Evolutionary conservation across 2,329 filamentous ascomycete genomes (phyloP), one percentile per base, ranked within the genome.

Genomic region (Parafenestella ontariensis): DNA sequence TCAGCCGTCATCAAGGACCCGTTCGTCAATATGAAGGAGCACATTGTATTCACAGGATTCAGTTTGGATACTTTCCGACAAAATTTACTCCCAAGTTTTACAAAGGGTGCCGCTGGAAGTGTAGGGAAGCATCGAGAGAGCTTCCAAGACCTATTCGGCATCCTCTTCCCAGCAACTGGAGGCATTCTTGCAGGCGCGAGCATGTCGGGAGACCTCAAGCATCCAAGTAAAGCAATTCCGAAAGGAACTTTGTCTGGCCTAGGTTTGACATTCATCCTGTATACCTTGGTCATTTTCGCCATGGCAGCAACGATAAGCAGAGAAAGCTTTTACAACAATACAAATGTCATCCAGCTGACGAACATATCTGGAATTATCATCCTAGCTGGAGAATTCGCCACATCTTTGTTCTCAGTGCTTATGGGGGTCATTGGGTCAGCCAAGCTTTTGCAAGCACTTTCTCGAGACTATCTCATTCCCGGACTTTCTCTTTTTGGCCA

Each of bases 401-500:
- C 90, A 1, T 89, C 89, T 1, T 87, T 93, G 66, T 96, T 96
- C 77, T 96, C 91, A 0, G 88, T 90, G 4, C 75, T 96, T 46
- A 96, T 96, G 89, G 92, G 92, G 3, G 84, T 96, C 34, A 91
- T 96, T 59, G 91, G 90, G 1, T 89, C 91, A 5, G 89, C 92
- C 24, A 96, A 95, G 71, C 83, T 96, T 11, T 83, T 96, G 24
- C 91, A 96, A 71, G 92, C 92, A 24, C 83, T 96, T 56, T 89
- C 90, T 2, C 82, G 90, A 71, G 92, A 96, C 70, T 87, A 86
- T 65, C 79, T 96, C 2, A 80, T 96, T 13, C 92, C 92, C 1
- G 91, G 91, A 0, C 79, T 96, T 2, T 83, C 83, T 0, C 69
- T 91, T 0, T 94, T 96, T 63, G 87, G 87, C 1, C 87, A 89